A percentile compares a stretch with the other conserved stretches of the same genome.
These are phyloP conservation scores for Solanum pinnatisectum DNA, from an alignment of 257 asterid genomes.

Conservation along the genomic window DNA sequence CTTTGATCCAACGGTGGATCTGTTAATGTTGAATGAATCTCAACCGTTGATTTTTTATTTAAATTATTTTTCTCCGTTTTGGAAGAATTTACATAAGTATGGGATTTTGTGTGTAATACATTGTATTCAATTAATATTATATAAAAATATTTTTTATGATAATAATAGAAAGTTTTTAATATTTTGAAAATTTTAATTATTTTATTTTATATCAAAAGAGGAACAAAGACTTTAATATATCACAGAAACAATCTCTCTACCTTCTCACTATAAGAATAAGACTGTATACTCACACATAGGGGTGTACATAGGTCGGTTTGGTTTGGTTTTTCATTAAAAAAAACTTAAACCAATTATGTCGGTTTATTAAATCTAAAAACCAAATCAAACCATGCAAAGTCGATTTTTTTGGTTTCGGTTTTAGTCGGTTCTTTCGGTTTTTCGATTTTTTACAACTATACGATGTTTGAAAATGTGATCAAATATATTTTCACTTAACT, in stretches of 20 bases:
- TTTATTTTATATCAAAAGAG: background rate
- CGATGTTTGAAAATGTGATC: too few relatives aligned
- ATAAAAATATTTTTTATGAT: background rate
- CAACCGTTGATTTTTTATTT: conserved; percentile 16
- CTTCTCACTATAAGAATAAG: background rate
- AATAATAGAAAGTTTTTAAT: background rate
- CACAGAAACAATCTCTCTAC: rapidly evolving
- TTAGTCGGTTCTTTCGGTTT: too few relatives aligned
- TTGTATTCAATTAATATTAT: conserved; percentile 18
- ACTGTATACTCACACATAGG: background rate
- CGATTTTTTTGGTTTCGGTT: too few relatives aligned
- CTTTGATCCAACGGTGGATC: conserved; percentile 19
- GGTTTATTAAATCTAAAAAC: too few relatives aligned
- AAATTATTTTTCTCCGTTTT: conserved; percentile 16
- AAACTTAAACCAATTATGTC: too few relatives aligned
- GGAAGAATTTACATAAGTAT: background rate
- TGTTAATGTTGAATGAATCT: background rate
- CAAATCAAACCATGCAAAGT: too few relatives aligned
- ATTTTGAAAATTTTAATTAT: background rate
- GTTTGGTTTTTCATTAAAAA: too few relatives aligned
- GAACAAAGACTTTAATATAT: background rate
- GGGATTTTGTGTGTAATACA: conserved; percentile 36
- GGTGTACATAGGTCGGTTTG: too few relatives aligned
- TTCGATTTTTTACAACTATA: too few relatives aligned
- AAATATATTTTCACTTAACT: too few relatives aligned